Evolutionary conservation across 768 basidiomycete species (phyloP).

Genomic region (Ephemerocybe angulata): DNA sequence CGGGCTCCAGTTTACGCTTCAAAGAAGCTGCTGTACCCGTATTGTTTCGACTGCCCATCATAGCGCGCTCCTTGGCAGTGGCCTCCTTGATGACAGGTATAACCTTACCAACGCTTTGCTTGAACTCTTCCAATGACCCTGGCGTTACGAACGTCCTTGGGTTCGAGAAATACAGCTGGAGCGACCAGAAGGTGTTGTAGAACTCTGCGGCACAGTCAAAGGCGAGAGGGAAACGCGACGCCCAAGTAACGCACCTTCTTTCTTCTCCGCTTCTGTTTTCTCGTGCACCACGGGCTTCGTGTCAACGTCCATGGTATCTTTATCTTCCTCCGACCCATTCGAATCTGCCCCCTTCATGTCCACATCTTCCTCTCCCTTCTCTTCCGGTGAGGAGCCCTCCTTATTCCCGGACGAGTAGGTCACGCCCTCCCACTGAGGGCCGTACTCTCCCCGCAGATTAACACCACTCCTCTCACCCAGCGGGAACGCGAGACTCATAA

Average conservation of each 20-base stretch:
- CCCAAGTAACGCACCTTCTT: constrained; percentile 54
- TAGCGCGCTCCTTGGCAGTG: constrained; percentile 81
- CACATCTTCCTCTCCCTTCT: constrained; percentile 26
- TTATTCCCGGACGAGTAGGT: constrained; percentile 30
- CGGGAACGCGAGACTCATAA: constrained; percentile 82
- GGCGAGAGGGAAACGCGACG: background rate
- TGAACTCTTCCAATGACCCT: constrained; percentile 60
- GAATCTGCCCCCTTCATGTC: constrained; percentile 22
- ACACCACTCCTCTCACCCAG: constrained; percentile 89
- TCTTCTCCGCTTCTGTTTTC: constrained; percentile 41
- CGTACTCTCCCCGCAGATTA: constrained; percentile 85
- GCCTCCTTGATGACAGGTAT: constrained; percentile 81
- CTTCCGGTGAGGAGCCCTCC: background rate
- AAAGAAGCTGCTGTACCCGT: constrained; percentile 36
- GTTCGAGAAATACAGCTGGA: constrained; percentile 81
- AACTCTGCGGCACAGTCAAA: constrained; percentile 47
- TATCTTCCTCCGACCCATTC: constrained; percentile 19
- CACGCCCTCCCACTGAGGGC: constrained; percentile 73
- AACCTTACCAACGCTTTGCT: constrained; percentile 65
- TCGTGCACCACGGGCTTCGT: constrained; percentile 18
- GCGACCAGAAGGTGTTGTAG: constrained; percentile 86
- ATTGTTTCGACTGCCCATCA: constrained; percentile 71
- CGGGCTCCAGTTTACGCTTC: constrained; percentile 68
- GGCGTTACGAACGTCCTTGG: constrained; percentile 65
- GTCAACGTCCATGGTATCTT: constrained; percentile 64